These are phyloP conservation scores for Nitzschia sp. DNA, from an alignment of 108 stramenopile genomes.

Conservation along the genomic window DNA sequence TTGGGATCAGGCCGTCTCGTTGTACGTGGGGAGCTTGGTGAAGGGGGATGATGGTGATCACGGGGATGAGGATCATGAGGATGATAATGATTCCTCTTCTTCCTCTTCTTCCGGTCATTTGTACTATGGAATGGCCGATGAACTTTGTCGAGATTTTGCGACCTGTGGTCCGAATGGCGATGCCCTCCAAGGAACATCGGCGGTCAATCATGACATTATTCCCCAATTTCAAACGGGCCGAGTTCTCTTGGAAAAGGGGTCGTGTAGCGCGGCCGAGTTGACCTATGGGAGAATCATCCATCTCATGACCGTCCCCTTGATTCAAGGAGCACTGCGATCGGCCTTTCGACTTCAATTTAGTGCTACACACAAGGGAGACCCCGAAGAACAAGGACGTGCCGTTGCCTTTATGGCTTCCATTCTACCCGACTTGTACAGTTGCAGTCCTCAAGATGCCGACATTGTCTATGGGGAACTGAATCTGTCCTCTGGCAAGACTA, in stretches of 20 bases:
- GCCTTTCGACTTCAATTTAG: conserved; percentile 25
- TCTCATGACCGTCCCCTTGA: conserved; percentile 55
- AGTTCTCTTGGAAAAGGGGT: conserved; percentile 24
- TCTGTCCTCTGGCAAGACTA: conserved; percentile 27
- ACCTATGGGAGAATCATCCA: conserved; percentile 39
- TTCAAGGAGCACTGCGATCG: conserved; percentile 53
- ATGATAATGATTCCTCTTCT: too few relatives aligned
- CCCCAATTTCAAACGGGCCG: conserved; percentile 33
- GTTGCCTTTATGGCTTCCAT: conserved; percentile 53
- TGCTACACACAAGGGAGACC: conserved; percentile 28
- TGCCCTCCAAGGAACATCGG: conserved; percentile 26
- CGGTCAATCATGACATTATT: conserved; percentile 43
- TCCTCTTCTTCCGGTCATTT: conserved; percentile 13
- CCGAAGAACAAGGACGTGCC: conserved; percentile 40
- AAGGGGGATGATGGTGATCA: conserved; percentile 41
- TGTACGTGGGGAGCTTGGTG: conserved; percentile 38
- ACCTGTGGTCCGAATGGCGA: conserved; percentile 44
- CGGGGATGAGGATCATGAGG: too few relatives aligned
- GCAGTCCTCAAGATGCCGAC: conserved; percentile 30
- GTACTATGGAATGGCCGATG: conserved; percentile 56
- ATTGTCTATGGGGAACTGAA: conserved; percentile 47
- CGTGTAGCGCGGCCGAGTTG: conserved; percentile 36
- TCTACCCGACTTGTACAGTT: conserved; percentile 48
- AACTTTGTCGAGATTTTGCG: conserved; percentile 54
- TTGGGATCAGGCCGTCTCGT: conserved; percentile 36